A percentile compares a stretch with the other conserved stretches of the same genome.
Conservation (phyloP, 2,329 filamentous ascomycete species). For the Orbilia ellipsospora region DNA sequence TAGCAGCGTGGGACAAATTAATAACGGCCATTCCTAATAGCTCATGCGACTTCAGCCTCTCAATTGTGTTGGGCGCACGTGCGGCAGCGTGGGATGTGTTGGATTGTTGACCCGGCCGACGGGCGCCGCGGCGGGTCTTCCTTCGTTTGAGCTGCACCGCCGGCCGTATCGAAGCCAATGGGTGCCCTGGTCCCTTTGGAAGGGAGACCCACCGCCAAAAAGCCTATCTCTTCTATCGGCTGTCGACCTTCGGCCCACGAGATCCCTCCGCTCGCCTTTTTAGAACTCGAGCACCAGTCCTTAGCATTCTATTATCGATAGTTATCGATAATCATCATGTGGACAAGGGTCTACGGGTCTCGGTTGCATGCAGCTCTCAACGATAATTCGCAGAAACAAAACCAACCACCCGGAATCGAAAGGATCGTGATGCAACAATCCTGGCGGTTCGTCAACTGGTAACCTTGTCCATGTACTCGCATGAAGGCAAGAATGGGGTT, state of each 20-base stretch:
- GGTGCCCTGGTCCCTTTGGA: neutral
- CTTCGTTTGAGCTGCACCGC: neutral
- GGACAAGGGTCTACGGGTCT: slow-evolving; percentile 16
- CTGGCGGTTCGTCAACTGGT: neutral
- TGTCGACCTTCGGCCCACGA: neutral
- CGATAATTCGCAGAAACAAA: neutral
- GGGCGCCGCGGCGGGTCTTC: slow-evolving; percentile 50
- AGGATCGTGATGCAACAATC: neutral
- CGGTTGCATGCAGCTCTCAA: slow-evolving; percentile 1
- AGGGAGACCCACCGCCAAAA: neutral
- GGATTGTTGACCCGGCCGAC: slow-evolving; percentile 38
- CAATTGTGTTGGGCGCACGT: slow-evolving; percentile 32
- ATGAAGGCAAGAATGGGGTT: neutral
- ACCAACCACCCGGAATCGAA: neutral
- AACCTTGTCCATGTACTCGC: neutral
- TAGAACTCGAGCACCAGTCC: slow-evolving; percentile 7
- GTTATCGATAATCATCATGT: slow-evolving; percentile 22
- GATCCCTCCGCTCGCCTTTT: neutral
- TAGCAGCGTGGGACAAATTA: slow-evolving; percentile 4
- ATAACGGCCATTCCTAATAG: slow-evolving; percentile 27
- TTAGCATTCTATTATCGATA: neutral
- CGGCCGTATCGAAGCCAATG: slow-evolving; percentile 12
- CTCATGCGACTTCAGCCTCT: slow-evolving; percentile 12
- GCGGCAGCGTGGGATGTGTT: slow-evolving; percentile 38
- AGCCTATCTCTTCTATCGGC: slow-evolving; percentile 11